Evolutionary conservation across 371 early-diverging fungal species (phyloP).

Genomic region (Polyrhizophydium stewartii): DNA sequence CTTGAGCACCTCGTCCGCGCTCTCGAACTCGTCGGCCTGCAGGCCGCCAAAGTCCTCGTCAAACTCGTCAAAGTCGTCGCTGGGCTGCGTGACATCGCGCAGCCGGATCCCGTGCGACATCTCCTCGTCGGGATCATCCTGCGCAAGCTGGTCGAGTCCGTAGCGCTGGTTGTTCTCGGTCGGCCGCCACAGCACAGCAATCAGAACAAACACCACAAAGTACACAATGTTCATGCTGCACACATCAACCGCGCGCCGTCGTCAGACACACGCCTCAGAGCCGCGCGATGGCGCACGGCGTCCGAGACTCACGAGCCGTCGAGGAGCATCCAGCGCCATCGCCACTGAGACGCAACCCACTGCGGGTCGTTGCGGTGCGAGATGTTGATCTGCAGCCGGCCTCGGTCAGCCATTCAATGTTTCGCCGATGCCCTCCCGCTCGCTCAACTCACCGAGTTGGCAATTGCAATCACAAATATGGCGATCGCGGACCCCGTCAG

Average conservation of each 20-base stretch:
- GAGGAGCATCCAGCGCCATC: conserved; percentile 84
- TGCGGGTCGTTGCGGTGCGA: conserved; percentile 52
- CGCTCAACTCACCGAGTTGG: conserved; percentile 56
- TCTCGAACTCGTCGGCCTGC: conserved; percentile 13
- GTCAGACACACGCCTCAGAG: too few species aligned
- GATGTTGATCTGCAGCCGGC: conserved; percentile 46
- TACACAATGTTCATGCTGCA: conserved; percentile 56
- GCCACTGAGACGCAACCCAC: conserved; percentile 82
- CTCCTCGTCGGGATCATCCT: conserved; percentile 37
- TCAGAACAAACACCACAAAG: conserved; percentile 69
- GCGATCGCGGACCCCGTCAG: conserved; percentile 70
- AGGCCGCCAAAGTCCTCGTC: conserved; percentile 26
- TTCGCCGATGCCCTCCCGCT: background rate
- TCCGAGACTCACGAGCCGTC: conserved; percentile 79
- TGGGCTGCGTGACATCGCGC: conserved; percentile 5
- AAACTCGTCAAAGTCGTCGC: conserved; percentile 9
- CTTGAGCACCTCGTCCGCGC: conserved; percentile 25
- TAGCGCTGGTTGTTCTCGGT: conserved; percentile 87
- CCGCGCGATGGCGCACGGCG: too few species aligned
- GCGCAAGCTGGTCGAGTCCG: conserved; percentile 53
- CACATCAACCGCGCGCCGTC: background rate
- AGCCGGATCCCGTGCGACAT: conserved; percentile 9
- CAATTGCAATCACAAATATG: conserved; percentile 71
- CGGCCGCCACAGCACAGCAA: conserved; percentile 88
- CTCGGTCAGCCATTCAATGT: background rate